Conservation (phyloP, 2,329 filamentous ascomycete genomes). For the Fusarium pseudograminearum region DNA sequence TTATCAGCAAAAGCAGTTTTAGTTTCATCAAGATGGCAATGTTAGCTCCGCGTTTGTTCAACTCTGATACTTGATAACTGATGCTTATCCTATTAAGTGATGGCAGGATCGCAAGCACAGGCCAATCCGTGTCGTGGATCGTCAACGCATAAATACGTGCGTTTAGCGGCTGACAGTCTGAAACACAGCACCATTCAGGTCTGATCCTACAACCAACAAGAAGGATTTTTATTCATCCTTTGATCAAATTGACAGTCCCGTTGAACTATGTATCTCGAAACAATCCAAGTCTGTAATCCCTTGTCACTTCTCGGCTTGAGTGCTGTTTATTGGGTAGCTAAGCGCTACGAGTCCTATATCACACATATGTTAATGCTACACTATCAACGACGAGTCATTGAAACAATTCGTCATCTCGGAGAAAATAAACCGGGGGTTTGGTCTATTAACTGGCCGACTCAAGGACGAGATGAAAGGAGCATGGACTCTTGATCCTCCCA, state of each 20-base stretch:
- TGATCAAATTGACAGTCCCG: background rate
- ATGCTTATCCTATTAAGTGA: background rate
- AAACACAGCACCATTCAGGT: conserved; percentile 17
- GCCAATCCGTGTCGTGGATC: background rate
- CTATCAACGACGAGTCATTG: background rate
- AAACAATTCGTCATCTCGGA: background rate
- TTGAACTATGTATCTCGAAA: background rate
- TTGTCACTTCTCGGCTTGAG: rapidly evolving
- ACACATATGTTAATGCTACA: background rate
- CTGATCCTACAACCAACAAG: conserved; percentile 15
- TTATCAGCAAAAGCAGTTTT: background rate
- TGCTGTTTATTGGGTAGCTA: background rate
- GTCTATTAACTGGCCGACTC: conserved; percentile 24
- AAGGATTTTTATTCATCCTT: conserved; percentile 8
- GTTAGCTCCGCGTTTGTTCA: background rate
- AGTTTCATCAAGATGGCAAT: background rate
- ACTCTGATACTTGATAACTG: background rate
- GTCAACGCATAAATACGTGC: conserved; percentile 24
- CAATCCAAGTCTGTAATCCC: background rate
- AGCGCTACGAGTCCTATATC: background rate
- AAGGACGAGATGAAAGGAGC: conserved; percentile 38
- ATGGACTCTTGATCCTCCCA: conserved; percentile 17
- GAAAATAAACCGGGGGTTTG: conserved; percentile 10
- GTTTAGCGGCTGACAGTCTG: conserved; percentile 17
- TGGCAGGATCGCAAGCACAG: conserved; percentile 12